Base-by-base conservation (phyloP, 2,329 filamentous ascomycete genomes). In the Trichoderma brevicompactum region DNA sequence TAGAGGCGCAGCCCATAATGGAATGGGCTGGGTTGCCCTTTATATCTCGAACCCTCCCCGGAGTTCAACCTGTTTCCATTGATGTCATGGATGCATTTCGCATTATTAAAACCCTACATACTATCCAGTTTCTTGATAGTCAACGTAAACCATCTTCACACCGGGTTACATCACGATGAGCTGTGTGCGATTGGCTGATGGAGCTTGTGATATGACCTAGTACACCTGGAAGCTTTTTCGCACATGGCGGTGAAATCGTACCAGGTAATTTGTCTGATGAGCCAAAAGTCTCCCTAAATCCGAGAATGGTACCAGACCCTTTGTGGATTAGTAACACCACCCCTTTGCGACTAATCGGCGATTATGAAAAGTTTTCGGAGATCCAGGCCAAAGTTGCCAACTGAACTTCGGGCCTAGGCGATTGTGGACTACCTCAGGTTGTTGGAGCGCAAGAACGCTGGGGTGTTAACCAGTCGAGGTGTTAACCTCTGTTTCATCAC, bases 361-460 rank as follows among this genome's bases (percentile, higher is more conserved):
- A 62, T 62, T 62, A 23, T 7, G 38, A n/a, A 19, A 41, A 19
- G 8, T 17, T 44, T 53, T 62, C 59, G 59, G 59, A 53, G 19
- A 53, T 62, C 38, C 44, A n/a, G n/a, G 38, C 32, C 15, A 36
- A 41, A 32, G 46, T 41, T 61, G 58, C 36, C 15, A 32, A 10
- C 13, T 32, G 0, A 10, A 1, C 7, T 13, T 52, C n/a, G 46
- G 58, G 19, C 19, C 46, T 23, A 17, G 19, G 23, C 2, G 2
- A 3, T 28, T 28, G 23, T 28, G 23, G 23, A 28, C 23, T 28
- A 28, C 23, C 23, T 28, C 23, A 28, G 5, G 23, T 28, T 28
- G 23, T 28, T 28, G 23, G 23, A 28, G 23, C 23, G 23, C 23
- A 28, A 28, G 23, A 28, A 5, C 23, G 23, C 23, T 28, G 23